Evolutionary conservation across 2,329 filamentous ascomycete species (phyloP).

Genomic region (Anisogramma anomala): DNA sequence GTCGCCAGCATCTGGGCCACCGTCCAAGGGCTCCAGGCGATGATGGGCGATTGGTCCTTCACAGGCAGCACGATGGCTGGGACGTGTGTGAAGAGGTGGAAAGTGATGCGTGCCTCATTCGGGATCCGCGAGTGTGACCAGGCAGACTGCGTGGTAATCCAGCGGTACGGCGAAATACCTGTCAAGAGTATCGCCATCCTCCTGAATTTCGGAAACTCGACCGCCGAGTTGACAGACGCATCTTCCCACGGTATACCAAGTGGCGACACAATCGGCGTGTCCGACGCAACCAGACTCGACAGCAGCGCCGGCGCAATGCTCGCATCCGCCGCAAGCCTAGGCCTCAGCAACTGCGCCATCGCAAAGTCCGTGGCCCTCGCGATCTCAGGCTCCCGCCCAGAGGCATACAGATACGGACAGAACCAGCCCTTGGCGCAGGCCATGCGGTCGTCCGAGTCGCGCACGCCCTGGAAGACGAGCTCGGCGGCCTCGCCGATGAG

Average conservation of each 20-base stretch:
- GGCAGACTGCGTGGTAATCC: constrained; percentile 12
- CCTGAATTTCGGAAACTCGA: constrained; percentile 10
- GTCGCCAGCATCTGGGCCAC: constrained; percentile 15
- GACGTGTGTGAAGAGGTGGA: constrained; percentile 16
- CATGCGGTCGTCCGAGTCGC: constrained; percentile 10
- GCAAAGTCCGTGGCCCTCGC: constrained; percentile 15
- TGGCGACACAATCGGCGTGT: constrained; percentile 14
- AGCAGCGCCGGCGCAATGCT: constrained; percentile 15
- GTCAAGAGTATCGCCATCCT: constrained; percentile 14
- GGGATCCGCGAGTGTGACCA: constrained; percentile 17
- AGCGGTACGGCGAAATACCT: constrained; percentile 16
- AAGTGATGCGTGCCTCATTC: constrained; percentile 14
- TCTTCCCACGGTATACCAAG: constrained; percentile 10
- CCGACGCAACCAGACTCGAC: constrained; percentile 9
- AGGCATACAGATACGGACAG: constrained; percentile 16
- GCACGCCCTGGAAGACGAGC: constrained; percentile 13
- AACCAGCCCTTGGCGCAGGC: constrained; percentile 17
- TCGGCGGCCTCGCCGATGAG: constrained; percentile 16
- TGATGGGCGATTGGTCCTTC: constrained; percentile 12
- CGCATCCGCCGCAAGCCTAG: constrained; percentile 14
- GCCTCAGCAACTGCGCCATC: constrained; percentile 14
- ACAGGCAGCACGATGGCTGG: constrained; percentile 16
- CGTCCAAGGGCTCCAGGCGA: constrained; percentile 17
- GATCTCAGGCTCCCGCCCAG: constrained; percentile 14
- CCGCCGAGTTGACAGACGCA: constrained; percentile 3